Evolutionary conservation across 2,329 filamentous ascomycete species (phyloP).

Genomic region (Scedosporium boydii): DNA sequence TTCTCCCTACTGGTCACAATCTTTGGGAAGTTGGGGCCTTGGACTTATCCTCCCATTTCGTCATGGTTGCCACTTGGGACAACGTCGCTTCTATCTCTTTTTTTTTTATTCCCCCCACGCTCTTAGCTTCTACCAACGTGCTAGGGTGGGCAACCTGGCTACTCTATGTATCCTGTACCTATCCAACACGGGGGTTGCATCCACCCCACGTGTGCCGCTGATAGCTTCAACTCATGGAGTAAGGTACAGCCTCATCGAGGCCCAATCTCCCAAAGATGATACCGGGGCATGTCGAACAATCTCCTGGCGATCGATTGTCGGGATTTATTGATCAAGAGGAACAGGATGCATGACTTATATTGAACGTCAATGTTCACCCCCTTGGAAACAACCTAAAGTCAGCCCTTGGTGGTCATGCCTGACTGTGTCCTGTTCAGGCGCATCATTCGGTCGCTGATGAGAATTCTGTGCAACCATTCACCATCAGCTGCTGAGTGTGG

Average conservation of each 20-base stretch:
- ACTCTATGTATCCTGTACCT: neutral
- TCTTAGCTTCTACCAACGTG: neutral
- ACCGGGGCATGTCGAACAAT: neutral
- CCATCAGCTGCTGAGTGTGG: neutral
- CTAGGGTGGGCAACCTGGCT: neutral
- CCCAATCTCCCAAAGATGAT: neutral
- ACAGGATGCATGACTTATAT: neutral
- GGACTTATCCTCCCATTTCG: neutral
- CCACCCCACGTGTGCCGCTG: neutral
- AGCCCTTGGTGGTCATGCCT: neutral
- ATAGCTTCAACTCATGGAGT: neutral
- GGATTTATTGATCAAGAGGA: neutral
- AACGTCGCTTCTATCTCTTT: neutral
- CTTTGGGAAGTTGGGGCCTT: neutral
- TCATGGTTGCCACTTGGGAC: neutral
- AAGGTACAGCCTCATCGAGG: neutral
- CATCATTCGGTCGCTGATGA: neutral
- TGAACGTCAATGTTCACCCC: neutral
- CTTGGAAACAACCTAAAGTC: neutral
- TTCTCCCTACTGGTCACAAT: neutral
- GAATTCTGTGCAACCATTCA: too few species aligned
- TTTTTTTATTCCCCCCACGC: neutral
- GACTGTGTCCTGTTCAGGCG: neutral
- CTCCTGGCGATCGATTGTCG: neutral
- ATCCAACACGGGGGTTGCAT: neutral